phyloP scores from a whole-genome alignment of 1,139 yeast genomes.

The Saccharomyces hybrid region DNA sequence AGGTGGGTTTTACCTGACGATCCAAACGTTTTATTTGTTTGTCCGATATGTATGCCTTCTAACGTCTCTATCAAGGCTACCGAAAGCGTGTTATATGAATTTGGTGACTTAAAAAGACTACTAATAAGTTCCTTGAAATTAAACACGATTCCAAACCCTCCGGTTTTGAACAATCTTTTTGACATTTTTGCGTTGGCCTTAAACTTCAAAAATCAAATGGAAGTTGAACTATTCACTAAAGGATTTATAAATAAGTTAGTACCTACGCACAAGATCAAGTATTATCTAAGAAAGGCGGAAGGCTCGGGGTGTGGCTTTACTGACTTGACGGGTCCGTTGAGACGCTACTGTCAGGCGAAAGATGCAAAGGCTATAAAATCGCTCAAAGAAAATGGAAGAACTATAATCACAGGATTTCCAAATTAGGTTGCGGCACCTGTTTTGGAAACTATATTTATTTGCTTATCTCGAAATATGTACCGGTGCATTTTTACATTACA shows the following conservation, averaged over 20 bases:
- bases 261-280: constrained; percentile 31
- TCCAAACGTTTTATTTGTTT: constrained; percentile 43
- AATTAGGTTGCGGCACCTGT: not conserved
- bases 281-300: constrained; percentile 40
- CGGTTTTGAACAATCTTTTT: constrained; percentile 24
- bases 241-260: constrained; percentile 11
- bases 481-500: not conserved
- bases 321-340: constrained; percentile 28
- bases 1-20: constrained; percentile 29
- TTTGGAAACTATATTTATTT: not conserved
- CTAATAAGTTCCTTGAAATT: constrained; percentile 34
- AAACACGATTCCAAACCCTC: constrained; percentile 38
- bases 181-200: constrained; percentile 25
- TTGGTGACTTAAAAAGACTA: constrained; percentile 33
- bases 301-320: constrained; percentile 35
- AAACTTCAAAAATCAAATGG: constrained; percentile 24
- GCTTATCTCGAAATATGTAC: not conserved
- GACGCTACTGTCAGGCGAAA: constrained; percentile 15
- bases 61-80: constrained; percentile 31
- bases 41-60: constrained; percentile 53
- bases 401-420: constrained; percentile 13
- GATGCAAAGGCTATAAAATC: constrained; percentile 6
- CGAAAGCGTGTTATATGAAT: constrained; percentile 32
- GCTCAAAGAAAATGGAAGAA: constrained; percentile 3
- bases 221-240: constrained; percentile 15